Conservation (phyloP, 2,329 filamentous ascomycete species). For the Trichoderma sp. region DNA sequence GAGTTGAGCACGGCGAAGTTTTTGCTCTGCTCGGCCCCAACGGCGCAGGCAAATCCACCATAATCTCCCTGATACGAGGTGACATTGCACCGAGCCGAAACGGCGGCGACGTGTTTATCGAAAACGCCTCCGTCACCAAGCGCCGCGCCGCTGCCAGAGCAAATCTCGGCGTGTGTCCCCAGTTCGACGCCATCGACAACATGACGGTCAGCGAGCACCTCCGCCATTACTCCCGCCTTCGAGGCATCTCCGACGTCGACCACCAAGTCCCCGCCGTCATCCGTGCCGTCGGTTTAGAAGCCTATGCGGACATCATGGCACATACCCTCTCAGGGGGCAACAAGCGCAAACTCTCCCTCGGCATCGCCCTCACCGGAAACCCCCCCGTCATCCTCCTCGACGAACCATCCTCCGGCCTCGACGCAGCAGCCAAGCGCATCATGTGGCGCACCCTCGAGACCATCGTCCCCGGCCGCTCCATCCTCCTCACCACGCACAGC, state of each 20-base stretch:
- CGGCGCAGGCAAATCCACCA: slow-evolving; percentile 72
- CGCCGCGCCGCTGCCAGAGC: slow-evolving; percentile 61
- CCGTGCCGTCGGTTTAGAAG: slow-evolving; percentile 60
- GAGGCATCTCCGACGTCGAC: slow-evolving; percentile 60
- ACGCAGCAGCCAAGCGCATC: slow-evolving; percentile 67
- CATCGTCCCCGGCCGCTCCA: slow-evolving; percentile 61
- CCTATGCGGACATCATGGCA: slow-evolving; percentile 61
- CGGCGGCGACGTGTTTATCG: slow-evolving; percentile 63
- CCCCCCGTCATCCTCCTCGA: slow-evolving; percentile 71
- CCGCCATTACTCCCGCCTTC: slow-evolving; percentile 67
- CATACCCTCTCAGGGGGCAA: slow-evolving; percentile 71
- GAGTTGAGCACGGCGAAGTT: slow-evolving; percentile 64
- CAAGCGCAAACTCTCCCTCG: slow-evolving; percentile 70
- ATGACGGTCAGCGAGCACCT: slow-evolving; percentile 73
- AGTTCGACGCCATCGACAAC: slow-evolving; percentile 69
- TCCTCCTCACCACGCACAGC: slow-evolving; percentile 72
- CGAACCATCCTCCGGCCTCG: slow-evolving; percentile 70
- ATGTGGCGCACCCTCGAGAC: slow-evolving; percentile 71
- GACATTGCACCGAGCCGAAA: slow-evolving; percentile 59
- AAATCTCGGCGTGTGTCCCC: slow-evolving; percentile 69
- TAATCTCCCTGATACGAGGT: slow-evolving; percentile 69
- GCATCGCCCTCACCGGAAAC: slow-evolving; percentile 73
- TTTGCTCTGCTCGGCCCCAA: slow-evolving; percentile 75
- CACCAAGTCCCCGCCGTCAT: slow-evolving; percentile 63
- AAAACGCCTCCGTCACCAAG: slow-evolving; percentile 60